Conservation (phyloP, 2,329 filamentous ascomycete species). For the Colletotrichum higginsianum region DNA sequence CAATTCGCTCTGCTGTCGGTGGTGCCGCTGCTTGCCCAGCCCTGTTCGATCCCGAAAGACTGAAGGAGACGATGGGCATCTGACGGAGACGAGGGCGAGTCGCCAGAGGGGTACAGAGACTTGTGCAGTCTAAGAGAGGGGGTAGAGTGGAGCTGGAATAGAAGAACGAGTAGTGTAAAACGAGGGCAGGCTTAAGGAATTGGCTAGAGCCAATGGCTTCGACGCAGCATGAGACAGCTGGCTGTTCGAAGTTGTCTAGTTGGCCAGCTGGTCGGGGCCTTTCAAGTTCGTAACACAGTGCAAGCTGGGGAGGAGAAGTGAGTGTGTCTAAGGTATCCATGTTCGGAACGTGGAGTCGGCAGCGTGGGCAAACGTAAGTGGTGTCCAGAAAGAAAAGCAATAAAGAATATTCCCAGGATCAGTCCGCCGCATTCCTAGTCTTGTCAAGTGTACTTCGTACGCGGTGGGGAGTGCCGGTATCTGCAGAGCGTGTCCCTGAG, state of each 20-base stretch:
- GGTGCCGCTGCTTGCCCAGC: constrained; percentile 14
- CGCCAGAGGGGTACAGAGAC: constrained; percentile 4
- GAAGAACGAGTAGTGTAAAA: constrained; percentile 6
- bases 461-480: not conserved
- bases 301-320: not conserved
- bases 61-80: constrained; percentile 10
- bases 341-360: constrained; percentile 35
- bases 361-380: constrained; percentile 27
- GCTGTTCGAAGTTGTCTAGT: constrained; percentile 2
- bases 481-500: constrained; percentile 15
- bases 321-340: constrained; percentile 37
- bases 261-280: not conserved
- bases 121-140: not conserved
- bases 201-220: not conserved
- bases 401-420: constrained; percentile 20
- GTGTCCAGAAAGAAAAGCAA: constrained; percentile 36
- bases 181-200: constrained; percentile 5
- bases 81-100: constrained; percentile 14
- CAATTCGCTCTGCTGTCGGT: constrained; percentile 23
- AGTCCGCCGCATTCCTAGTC: not conserved
- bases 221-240: constrained; percentile 1
- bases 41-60: constrained; percentile 25
- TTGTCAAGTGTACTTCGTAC: constrained; percentile 8
- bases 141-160: not conserved
- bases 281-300: not conserved